These are phyloP conservation scores for Phytophthora syringae DNA, from an alignment of 352 stramenopile species.

Conservation along the genomic window DNA sequence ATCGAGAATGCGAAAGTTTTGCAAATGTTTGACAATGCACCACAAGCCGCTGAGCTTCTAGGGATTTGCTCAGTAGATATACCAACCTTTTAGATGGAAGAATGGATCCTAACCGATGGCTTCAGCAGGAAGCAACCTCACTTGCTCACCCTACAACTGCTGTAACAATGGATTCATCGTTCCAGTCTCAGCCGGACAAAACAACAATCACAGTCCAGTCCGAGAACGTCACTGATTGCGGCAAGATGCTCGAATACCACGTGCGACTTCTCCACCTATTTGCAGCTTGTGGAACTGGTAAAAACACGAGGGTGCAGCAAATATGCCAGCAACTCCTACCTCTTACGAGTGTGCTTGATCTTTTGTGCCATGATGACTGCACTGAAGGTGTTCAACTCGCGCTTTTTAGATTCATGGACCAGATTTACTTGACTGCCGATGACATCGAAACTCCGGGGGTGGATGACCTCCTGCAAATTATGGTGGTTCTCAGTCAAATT, in stretches of 20 bases:
- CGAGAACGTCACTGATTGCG: conserved; percentile 14
- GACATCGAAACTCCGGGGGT: conserved; percentile 53
- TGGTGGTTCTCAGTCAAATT: conserved; percentile 37
- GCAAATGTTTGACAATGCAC: conserved; percentile 62
- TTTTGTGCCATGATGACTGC: conserved; percentile 46
- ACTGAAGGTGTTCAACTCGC: conserved; percentile 59
- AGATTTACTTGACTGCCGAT: conserved; percentile 67
- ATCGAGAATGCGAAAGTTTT: conserved; percentile 55
- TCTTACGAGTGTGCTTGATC: conserved; percentile 46
- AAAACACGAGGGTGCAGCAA: conserved; percentile 68
- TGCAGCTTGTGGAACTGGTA: conserved; percentile 60
- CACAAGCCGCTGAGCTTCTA: conserved; percentile 33
- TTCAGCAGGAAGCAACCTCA: background rate
- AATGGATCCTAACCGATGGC: background rate
- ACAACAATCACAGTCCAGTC: background rate
- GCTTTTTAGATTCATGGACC: conserved; percentile 61
- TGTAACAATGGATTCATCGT: background rate
- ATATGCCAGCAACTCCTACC: conserved; percentile 74
- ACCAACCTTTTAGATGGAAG: conserved; percentile 8
- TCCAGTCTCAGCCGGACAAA: background rate
- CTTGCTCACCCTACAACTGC: background rate
- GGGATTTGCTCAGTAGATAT: conserved; percentile 41
- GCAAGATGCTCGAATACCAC: conserved; percentile 62
- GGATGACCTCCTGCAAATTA: conserved; percentile 46
- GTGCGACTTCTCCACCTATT: conserved; percentile 64